Base-by-base conservation (phyloP, 345 rosid species). In the Salix caprea region DNA sequence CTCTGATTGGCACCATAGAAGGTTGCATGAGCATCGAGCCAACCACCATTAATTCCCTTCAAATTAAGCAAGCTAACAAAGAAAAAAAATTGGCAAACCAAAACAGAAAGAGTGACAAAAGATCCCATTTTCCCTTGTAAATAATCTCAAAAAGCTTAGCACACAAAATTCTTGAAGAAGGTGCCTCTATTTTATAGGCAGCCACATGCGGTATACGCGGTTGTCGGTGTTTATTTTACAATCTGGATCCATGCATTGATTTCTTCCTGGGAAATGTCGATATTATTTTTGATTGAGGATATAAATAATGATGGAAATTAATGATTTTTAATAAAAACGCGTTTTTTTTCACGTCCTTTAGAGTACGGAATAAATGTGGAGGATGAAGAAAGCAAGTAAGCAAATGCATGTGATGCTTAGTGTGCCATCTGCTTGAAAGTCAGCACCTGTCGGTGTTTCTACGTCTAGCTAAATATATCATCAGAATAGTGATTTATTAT, bases 1-100 rank as follows among this genome's bases (percentile, higher is more conserved):
- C 84, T 89, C 69, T 89, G 92, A 75, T 92, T 81, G 78, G 90
- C 92, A 62, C 93, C 97, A 83, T 92, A 88, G 83, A 71, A 92
- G 65, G 97, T 90, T 60, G 94, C 93, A 80, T 89, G 93, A 46
- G 91, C 92, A 73, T 72, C 73, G 79, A 87, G 28, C 93, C 93
- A 90, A 74, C 84, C 81, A 67, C 84, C 74, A 37, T 74, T 44
- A 68, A 64, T 76, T 46, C 62, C 85, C 58, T 62, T 69, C 5
- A 65, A 11, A 64, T 11, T 13, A 46, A 71, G 39, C 32, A 24
- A 15, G 65, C 50, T 42, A 6, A 60, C 40, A 32, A 70, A 21
- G 16, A 74, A 72, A 52, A 82, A 32, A 19, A 80, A 19, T 1
- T 30, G 74, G 62, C 73, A 84, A 67, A 79, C 5, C 56, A 67